These are phyloP conservation scores for Pichia phayaonensis DNA, from an alignment of 805 yeast genomes.

Conservation along the genomic window DNA sequence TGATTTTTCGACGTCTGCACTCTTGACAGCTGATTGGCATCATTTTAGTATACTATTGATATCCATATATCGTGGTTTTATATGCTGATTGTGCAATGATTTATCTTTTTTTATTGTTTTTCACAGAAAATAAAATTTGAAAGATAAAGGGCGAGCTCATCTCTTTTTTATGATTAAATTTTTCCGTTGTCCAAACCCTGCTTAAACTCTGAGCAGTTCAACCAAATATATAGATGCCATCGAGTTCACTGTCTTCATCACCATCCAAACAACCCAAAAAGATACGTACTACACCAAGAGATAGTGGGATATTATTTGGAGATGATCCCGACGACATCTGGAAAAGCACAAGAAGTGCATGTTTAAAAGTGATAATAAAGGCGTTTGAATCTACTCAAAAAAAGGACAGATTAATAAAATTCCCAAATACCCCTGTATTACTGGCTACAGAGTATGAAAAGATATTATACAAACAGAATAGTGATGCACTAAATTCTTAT, in stretches of 20 bases:
- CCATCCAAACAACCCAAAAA: constrained; percentile 25
- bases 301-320: constrained; percentile 3
- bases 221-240: constrained; percentile 26
- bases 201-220: too few relatives aligned
- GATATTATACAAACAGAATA: constrained; percentile 14
- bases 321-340: constrained; percentile 9
- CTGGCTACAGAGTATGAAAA: constrained; percentile 20
- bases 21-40: not conserved
- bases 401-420: not conserved
- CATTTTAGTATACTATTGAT: not conserved
- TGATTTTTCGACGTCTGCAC: not conserved
- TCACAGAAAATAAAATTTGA: not conserved
- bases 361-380: constrained; percentile 15
- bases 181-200: too few relatives aligned
- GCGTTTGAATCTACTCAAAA: constrained; percentile 11
- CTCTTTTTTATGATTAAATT: too few relatives aligned
- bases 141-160: not conserved
- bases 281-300: not conserved
- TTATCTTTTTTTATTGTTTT: too few relatives aligned
- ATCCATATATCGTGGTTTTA: too few relatives aligned
- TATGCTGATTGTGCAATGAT: too few relatives aligned
- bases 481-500: constrained; percentile 16
- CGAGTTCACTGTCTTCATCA: constrained; percentile 33
- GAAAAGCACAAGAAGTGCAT: constrained; percentile 21
- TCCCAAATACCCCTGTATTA: not conserved